phyloP scores from a whole-genome alignment of 1,139 yeast species.

The Suhomyces ambrosiae region DNA sequence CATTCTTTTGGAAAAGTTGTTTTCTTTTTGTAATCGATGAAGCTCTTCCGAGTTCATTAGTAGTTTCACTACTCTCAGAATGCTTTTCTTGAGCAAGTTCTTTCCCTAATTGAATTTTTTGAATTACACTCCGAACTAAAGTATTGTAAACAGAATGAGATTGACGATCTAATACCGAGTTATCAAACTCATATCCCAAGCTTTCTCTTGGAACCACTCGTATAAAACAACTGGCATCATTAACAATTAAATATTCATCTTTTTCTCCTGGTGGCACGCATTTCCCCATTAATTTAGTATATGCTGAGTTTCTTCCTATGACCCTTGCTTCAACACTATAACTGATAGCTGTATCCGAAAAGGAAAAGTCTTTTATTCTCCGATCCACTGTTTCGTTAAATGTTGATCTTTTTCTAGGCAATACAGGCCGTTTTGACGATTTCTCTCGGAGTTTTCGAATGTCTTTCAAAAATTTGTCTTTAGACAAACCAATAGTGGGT shows the following conservation, averaged over 20 bases:
- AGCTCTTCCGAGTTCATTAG: constrained; percentile 7
- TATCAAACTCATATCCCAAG: constrained; percentile 15
- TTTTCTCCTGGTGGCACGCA: constrained; percentile 16
- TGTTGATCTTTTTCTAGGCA: constrained; percentile 10
- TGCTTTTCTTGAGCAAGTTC: constrained; percentile 11
- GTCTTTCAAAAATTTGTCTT: constrained; percentile 26
- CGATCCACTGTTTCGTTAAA: constrained; percentile 20
- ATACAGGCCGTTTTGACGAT: constrained; percentile 1
- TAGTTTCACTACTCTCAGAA: constrained; percentile 4
- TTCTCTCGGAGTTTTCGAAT: constrained; percentile 21
- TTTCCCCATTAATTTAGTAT: constrained; percentile 18
- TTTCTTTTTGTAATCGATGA: constrained; percentile 20
- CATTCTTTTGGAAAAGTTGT: constrained; percentile 19
- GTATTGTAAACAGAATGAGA: constrained; percentile 19
- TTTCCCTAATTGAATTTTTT: constrained; percentile 21
- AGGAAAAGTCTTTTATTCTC: constrained; percentile 32
- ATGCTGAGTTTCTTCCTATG: constrained; percentile 36
- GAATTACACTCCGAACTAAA: constrained; percentile 19
- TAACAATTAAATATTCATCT: constrained; percentile 27
- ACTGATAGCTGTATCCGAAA: constrained; percentile 35
- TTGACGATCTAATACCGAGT: constrained; percentile 15
- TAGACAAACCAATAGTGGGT: constrained; percentile 37
- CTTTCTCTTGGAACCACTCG: constrained; percentile 25
- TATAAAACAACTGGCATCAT: constrained; percentile 25
- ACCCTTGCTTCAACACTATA: constrained; percentile 40